phyloP scores from a whole-genome alignment of 495 filamentous ascomycete genomes.

The Talaromyces thailandensis region DNA sequence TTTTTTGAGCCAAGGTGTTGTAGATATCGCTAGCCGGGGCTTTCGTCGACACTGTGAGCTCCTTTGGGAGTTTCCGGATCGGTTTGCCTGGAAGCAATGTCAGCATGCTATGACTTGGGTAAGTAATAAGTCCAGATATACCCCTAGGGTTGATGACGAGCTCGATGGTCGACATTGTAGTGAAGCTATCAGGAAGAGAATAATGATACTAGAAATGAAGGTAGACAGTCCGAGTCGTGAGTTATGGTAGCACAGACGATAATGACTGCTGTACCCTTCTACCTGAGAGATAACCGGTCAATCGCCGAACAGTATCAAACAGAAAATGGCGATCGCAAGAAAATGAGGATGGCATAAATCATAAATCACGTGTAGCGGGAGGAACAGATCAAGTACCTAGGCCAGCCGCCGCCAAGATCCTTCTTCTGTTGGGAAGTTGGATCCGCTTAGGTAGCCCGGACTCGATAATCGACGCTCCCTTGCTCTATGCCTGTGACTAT shows the following conservation, averaged over 20 bases:
- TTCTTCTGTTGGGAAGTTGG: neutral
- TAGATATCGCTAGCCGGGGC: slow-evolving; percentile 59
- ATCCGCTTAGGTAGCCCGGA: neutral
- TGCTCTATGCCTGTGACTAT: neutral
- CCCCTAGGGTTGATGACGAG: slow-evolving; percentile 32
- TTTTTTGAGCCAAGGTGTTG: slow-evolving; percentile 40
- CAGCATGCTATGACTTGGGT: neutral
- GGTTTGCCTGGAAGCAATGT: slow-evolving; percentile 39
- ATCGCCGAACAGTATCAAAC: neutral
- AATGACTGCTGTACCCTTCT: neutral
- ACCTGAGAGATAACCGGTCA: neutral
- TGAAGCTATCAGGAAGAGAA: neutral
- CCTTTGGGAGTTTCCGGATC: slow-evolving; percentile 62
- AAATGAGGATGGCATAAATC: neutral
- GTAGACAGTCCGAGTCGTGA: neutral
- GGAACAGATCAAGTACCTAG: neutral
- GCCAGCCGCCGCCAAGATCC: neutral
- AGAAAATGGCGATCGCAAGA: neutral
- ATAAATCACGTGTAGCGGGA: neutral
- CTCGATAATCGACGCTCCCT: neutral
- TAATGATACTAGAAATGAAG: neutral
- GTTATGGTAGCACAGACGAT: neutral
- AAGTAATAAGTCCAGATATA: slow-evolving; percentile 11
- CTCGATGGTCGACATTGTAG: slow-evolving; percentile 17
- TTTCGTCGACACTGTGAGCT: slow-evolving; percentile 49